Evolutionary conservation across 208 protist species (phyloP), one percentile per base, ranked within the genome.

Genomic region (Trypanosoma avium): DNA sequence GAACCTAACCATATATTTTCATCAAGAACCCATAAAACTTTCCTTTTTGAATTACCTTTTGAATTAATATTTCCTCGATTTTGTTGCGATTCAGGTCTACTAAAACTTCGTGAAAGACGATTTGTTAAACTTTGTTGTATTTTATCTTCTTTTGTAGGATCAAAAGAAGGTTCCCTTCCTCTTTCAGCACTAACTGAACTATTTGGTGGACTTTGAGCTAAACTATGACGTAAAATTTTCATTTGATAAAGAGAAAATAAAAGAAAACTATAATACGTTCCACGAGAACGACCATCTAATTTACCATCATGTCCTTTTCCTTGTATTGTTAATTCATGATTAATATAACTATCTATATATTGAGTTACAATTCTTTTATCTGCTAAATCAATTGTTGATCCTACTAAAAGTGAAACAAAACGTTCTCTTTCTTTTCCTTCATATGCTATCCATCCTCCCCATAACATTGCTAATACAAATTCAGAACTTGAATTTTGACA

Each of bases 1-100:
- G 38, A 36, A 46, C 7, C n/a, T n/a, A 8, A 32, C 67, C 67
- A 73, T 27, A 73, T 73, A 26, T 73, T 73, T 62, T 73, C 67
- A 19, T 61, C 33, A 4, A 53, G n/a, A 35, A 66, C 33, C 67
- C 67, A 66, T 13, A 52, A 46, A 30, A 46, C 24, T 19, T 45
- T 65, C n/a, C 42, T 15, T 19, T 45, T 46, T n/a, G 15, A 15
- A 10, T 17, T 26, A 24, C 9, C 32, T 27, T 45, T 54, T 12
- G 8, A 1, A 19, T 32, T 29, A 24, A 26, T 30, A 29, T 48
- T 38, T 26, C n/a, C n/a, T n/a, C 40, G 7, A 30, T 58, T 58
- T 32, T 5, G 1, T 48, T 30, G 38, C 8, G 48, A 50, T 24
- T 59, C 56, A 29, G 19, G 9, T 19, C 40, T 12, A 32, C 32